A percentile compares a stretch with the other conserved stretches of the same genome.
Evolutionary conservation across 2,329 filamentous ascomycete genomes (phyloP).

Genomic region (Ceratocystis variospora): DNA sequence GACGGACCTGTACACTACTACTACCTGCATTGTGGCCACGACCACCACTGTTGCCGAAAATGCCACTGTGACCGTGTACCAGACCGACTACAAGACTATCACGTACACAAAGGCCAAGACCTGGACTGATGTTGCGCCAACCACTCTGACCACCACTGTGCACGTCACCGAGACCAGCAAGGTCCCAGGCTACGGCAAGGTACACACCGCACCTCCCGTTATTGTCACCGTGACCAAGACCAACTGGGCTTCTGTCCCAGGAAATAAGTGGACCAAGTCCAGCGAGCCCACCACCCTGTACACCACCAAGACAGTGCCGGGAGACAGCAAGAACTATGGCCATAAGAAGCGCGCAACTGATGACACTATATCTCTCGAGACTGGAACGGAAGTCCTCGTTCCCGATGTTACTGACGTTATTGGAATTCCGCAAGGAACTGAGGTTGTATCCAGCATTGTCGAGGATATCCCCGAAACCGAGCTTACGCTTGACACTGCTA

Average conservation of each 20-base stretch:
- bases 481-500: too few species aligned
- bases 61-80: slow-evolving; percentile 10
- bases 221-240: slow-evolving; percentile 13
- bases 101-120: slow-evolving; percentile 5
- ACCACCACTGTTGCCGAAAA: slow-evolving; percentile 7
- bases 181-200: not conserved
- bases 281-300: slow-evolving; percentile 2
- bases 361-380: not conserved
- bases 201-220: slow-evolving; percentile 2
- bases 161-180: slow-evolving; percentile 9
- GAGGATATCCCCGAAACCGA: too few species aligned
- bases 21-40: slow-evolving; percentile 10
- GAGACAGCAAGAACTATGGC: not conserved
- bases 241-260: not conserved
- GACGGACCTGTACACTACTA: slow-evolving; percentile 14
- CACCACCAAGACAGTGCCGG: not conserved
- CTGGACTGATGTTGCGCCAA: slow-evolving; percentile 8
- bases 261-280: not conserved
- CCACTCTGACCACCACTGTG: slow-evolving; percentile 10
- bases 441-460: too few species aligned
- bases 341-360: not conserved
- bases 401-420: too few species aligned
- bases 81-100: slow-evolving; percentile 10
- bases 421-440: too few species aligned
- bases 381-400: too few species aligned